Evolutionary conservation across 352 stramenopile genomes (phyloP), one percentile per base, ranked within the genome.

Genomic region (Thraustotheca clavata): DNA sequence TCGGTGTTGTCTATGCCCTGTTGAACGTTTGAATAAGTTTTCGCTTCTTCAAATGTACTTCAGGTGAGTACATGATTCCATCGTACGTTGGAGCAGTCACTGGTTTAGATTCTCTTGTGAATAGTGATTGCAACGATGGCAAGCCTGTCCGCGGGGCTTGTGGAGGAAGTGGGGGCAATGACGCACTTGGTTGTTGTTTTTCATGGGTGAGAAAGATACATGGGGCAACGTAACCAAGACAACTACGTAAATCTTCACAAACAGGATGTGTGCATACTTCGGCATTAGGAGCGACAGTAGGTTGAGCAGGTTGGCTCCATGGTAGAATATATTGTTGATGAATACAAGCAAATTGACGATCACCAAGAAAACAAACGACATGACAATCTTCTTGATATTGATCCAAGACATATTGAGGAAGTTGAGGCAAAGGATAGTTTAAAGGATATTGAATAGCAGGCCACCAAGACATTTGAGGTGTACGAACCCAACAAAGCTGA

Each of bases 41-140:
- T 29, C 57, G 57, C 57, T 65, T 65, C 40, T 65, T 65, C 57
- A 65, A 47, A 46, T 65, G 57, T 6, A 65, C 57, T 39, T 65
- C 57, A 20, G 57, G 57, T 12, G 35, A 54, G 26, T 38, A 18
- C 12, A 65, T 54, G 12, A 24, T 43, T 27, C 57, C 57, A 29
- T 65, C 57, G 24, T 40, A 65, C 12, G 46, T 32, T n/a, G 24
- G 24, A 11, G 54, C 4, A 4, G 50, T 6, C 14, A 43, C 18
- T 14, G 57, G 22, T 26, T 65, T 43, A 16, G 57, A 32, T 33
- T 65, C 35, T 11, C 57, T 40, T 31, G 57, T 20, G 14, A 65
- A 65, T 2, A 65, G 20, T 34, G 57, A 65, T 22, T 43, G 57
- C 3, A 65, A 46, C 12, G 57, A 65, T 11, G 57, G 57, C 57